A percentile compares a stretch with the other conserved stretches of the same genome.
Conservation (phyloP, 1,284 basidiomycete species). For the Rhodotorula sp. region DNA sequence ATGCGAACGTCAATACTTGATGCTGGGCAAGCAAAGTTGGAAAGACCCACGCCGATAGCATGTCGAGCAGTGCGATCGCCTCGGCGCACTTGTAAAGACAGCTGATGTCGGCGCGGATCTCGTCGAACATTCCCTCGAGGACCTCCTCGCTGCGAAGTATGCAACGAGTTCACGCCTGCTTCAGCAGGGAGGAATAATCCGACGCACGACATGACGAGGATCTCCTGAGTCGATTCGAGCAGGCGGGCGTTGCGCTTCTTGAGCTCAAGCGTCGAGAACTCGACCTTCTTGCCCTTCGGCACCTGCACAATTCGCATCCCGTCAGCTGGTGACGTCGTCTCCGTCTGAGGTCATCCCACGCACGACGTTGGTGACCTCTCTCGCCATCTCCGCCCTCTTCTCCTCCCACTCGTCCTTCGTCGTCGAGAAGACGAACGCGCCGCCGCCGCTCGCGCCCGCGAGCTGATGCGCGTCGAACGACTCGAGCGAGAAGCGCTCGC, state of each 20-base stretch:
- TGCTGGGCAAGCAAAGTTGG: not conserved
- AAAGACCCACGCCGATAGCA: constrained; percentile 64
- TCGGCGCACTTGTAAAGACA: constrained; percentile 46
- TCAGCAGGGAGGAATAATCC: not conserved
- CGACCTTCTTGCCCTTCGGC: constrained; percentile 44
- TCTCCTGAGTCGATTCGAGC: constrained; percentile 44
- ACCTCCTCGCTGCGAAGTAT: constrained; percentile 25
- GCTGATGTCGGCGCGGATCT: constrained; percentile 41
- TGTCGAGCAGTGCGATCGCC: constrained; percentile 74
- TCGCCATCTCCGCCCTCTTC: constrained; percentile 19
- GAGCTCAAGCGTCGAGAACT: constrained; percentile 46
- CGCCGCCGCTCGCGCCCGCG: not conserved
- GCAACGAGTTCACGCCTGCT: not conserved
- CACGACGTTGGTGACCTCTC: constrained; percentile 44
- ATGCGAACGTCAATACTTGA: no score
- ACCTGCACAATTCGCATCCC: constrained; percentile 9
- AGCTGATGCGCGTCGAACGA: constrained; percentile 28
- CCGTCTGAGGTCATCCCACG: not conserved
- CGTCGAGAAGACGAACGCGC: constrained; percentile 37
- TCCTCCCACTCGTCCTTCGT: constrained; percentile 36
- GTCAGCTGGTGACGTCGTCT: not conserved
- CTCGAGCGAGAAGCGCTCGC: constrained; percentile 24
- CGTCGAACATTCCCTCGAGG: constrained; percentile 45
- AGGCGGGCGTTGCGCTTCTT: constrained; percentile 46
- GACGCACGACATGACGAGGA: constrained; percentile 40